These are phyloP conservation scores for Pyrus pyrifolia DNA, from an alignment of 306 rosid species.

Conservation along the genomic window DNA sequence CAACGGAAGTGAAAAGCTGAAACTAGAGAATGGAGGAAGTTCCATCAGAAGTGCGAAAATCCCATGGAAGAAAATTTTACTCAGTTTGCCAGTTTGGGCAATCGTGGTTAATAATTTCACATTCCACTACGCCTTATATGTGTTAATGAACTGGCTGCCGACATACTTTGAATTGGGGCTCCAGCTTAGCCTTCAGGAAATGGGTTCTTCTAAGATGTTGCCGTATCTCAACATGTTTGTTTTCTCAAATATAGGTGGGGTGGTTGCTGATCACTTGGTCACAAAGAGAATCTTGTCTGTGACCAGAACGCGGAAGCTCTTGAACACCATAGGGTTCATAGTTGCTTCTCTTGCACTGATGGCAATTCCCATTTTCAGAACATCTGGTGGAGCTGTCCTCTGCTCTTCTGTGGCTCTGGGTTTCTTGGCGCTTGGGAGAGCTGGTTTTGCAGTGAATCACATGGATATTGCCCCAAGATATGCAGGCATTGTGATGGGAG, in stretches of 20 bases:
- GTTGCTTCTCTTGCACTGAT: slow-evolving; percentile 79
- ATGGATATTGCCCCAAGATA: slow-evolving; percentile 96
- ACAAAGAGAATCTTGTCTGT: slow-evolving; percentile 67
- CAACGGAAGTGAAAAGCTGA: slow-evolving; percentile 45
- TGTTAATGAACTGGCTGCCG: slow-evolving; percentile 96
- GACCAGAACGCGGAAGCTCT: slow-evolving; percentile 68
- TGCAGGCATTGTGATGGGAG: slow-evolving; percentile 98
- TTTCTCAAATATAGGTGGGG: slow-evolving; percentile 92
- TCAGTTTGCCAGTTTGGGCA: slow-evolving; percentile 92
- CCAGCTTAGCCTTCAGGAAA: slow-evolving; percentile 92
- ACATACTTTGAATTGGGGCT: slow-evolving; percentile 93
- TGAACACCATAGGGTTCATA: slow-evolving; percentile 76
- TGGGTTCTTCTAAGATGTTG: slow-evolving; percentile 98
- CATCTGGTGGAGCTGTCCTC: slow-evolving; percentile 81
- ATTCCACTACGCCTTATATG: slow-evolving; percentile 89
- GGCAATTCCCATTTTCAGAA: slow-evolving; percentile 71
- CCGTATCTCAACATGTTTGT: slow-evolving; percentile 94
- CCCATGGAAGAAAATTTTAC: slow-evolving; percentile 75
- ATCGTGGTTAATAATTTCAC: slow-evolving; percentile 95
- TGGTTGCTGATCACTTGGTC: slow-evolving; percentile 73
- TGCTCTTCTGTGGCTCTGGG: slow-evolving; percentile 97
- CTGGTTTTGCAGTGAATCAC: slow-evolving; percentile 96
- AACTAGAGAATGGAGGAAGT: slow-evolving; percentile 39
- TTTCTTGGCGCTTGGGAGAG: slow-evolving; percentile 92
- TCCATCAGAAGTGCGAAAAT: slow-evolving; percentile 33